Conservation (phyloP, 2,329 filamentous ascomycete genomes). For the Monascus ruber region DNA sequence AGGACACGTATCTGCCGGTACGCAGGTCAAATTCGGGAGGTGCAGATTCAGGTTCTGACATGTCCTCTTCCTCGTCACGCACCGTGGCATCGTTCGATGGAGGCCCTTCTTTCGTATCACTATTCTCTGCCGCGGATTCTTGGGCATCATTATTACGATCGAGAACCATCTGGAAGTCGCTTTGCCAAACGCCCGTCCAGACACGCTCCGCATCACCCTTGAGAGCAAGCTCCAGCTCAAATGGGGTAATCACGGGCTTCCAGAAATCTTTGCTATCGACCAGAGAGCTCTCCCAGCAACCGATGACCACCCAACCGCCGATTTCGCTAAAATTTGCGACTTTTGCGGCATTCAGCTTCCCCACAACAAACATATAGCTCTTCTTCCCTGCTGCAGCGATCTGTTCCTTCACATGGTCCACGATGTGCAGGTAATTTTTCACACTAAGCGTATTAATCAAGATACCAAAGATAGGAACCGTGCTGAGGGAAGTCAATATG, state of each 20-base stretch:
- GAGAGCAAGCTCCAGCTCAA: slow-evolving; percentile 73
- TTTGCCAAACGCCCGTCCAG: slow-evolving; percentile 84
- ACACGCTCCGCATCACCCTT: slow-evolving; percentile 62
- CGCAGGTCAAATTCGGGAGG: slow-evolving; percentile 86
- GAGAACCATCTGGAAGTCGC: slow-evolving; percentile 64
- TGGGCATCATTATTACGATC: slow-evolving; percentile 15
- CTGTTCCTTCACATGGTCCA: slow-evolving; percentile 58
- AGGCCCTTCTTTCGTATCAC: slow-evolving; percentile 14
- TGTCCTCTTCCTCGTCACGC: slow-evolving; percentile 45
- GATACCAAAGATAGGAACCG: slow-evolving; percentile 79
- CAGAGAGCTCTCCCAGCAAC: slow-evolving; percentile 93
- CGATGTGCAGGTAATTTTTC: slow-evolving; percentile 73
- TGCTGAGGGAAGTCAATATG: slow-evolving; percentile 66
- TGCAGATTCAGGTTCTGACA: slow-evolving; percentile 57
- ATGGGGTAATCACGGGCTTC: slow-evolving; percentile 85
- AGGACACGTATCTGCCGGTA: slow-evolving; percentile 70
- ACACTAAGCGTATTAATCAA: slow-evolving; percentile 92
- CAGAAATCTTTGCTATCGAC: slow-evolving; percentile 85
- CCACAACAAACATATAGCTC: slow-evolving; percentile 89
- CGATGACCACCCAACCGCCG: slow-evolving; percentile 92
- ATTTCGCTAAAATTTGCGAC: slow-evolving; percentile 93
- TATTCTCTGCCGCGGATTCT: slow-evolving; percentile 7
- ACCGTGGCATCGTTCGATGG: slow-evolving; percentile 14
- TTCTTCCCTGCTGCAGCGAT: slow-evolving; percentile 82
- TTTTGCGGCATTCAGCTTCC: slow-evolving; percentile 91